phyloP scores from a whole-genome alignment of 1,139 yeast species.

The Blastobotrys indianensis region DNA sequence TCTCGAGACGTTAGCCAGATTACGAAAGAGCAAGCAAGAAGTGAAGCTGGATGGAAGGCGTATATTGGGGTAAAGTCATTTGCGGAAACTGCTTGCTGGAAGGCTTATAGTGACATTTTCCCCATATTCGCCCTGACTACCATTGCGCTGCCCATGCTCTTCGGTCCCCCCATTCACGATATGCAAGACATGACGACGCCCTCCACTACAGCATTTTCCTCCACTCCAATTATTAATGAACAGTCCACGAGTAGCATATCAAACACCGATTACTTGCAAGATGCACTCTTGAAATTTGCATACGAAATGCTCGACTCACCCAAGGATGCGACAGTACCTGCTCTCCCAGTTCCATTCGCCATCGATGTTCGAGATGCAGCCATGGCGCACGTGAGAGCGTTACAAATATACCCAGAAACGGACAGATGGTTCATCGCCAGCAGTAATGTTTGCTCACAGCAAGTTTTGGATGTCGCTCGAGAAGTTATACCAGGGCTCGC shows the following conservation, averaged over 20 bases:
- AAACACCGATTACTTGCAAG: slow-evolving; percentile 3
- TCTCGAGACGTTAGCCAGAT: slow-evolving; percentile 21
- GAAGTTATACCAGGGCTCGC: slow-evolving; percentile 15
- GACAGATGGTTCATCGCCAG: slow-evolving; percentile 24
- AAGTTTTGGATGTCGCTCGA: slow-evolving; percentile 21
- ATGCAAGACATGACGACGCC: not conserved
- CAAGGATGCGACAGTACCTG: not conserved
- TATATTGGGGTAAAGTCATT: slow-evolving; percentile 21
- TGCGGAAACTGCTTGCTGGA: slow-evolving; percentile 26
- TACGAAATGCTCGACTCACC: slow-evolving; percentile 8
- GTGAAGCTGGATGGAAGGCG: slow-evolving; percentile 16
- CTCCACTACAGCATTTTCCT: not conserved
- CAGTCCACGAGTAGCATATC: not conserved
- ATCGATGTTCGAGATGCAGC: slow-evolving; percentile 27
- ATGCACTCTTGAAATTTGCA: slow-evolving; percentile 6
- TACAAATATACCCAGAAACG: slow-evolving; percentile 20
- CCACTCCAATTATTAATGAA: not conserved
- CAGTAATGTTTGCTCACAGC: slow-evolving; percentile 22
- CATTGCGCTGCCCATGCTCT: slow-evolving; percentile 21
- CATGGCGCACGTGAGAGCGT: slow-evolving; percentile 19
- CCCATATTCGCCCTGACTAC: slow-evolving; percentile 18
- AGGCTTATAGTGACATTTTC: slow-evolving; percentile 16
- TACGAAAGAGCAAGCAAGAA: slow-evolving; percentile 19
- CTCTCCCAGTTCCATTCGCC: slow-evolving; percentile 22
- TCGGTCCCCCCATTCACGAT: slow-evolving; percentile 23